Evolutionary conservation across 805 yeast genomes (phyloP), one percentile per base, ranked within the genome.

Genomic region (Candida piceae): DNA sequence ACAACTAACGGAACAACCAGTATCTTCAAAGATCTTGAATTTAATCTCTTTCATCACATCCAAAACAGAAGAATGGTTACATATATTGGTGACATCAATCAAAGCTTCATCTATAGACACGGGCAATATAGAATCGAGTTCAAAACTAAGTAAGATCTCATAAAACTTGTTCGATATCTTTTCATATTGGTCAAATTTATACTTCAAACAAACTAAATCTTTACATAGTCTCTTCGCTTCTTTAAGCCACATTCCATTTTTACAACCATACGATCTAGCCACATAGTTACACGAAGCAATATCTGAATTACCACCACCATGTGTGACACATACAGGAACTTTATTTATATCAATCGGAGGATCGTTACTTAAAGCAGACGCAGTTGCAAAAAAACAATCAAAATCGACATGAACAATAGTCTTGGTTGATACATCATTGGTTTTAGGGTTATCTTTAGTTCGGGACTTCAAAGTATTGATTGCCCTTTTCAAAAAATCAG

Each of bases 331-430:
- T 59, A 53, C 81, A 65, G 70, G 81, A 59, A 48, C 63, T 41
- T 30, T 68, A 24, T 48, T 60, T 42, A 75, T 69, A 40, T 74
- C 75, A 13, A 80, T 53, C 3, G 76, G 67, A 0, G 83, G 80
- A 7, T 37, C 22, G 29, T 67, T 63, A 12, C 62, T 66, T 37
- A 78, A 60, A 3, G 85, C 73, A 0, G 96, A 84, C 0, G 83
- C 96, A 0, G 94, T 72, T 2, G 89, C 97, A 61, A 90, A 90
- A 52, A 93, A 90, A 46, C 95, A 87, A 57, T 90, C 98, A 58
- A 88, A 90, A 57, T 90, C 98, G 23, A 90, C 70, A 57, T 90
- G 97, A 37, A 89, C 55, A 8, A 89, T 73, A 1, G 71, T 54
- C 34, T 30, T 38, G 4, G 33, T 11, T 2, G 27, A 11, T 0